Percentiles rank a stretch among this genome's conserved stretches.
Evolutionary conservation across 225 moss, liverwort and hornwort species (phyloP).

Genomic region (Marchantia paleacea): DNA sequence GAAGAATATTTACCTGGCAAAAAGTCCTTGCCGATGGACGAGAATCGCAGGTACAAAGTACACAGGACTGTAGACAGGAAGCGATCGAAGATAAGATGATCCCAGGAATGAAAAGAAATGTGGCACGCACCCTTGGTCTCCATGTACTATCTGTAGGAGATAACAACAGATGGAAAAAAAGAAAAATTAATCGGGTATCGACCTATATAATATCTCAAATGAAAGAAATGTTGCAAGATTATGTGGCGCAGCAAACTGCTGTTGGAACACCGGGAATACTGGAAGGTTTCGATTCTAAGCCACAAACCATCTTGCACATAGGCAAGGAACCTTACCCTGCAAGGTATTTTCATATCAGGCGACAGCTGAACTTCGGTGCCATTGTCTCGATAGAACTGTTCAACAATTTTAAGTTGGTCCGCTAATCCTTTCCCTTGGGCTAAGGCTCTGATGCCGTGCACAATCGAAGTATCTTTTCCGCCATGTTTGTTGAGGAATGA

Average conservation of each 20-base stretch:
- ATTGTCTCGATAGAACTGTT: constrained; percentile 57
- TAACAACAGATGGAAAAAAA: neutral
- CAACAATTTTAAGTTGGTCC: constrained; percentile 51
- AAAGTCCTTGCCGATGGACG: constrained; percentile 87
- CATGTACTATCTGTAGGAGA: constrained; percentile 74
- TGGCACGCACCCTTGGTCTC: constrained; percentile 66
- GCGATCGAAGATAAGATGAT: constrained; percentile 70
- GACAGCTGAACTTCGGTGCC: constrained; percentile 59
- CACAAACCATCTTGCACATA: neutral
- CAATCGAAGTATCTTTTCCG: constrained; percentile 70
- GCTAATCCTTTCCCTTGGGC: constrained; percentile 49
- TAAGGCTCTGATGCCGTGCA: constrained; percentile 65
- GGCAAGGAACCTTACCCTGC: constrained; percentile 47
- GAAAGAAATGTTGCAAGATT: too few species aligned
- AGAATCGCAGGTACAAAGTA: constrained; percentile 93
- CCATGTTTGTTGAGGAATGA: constrained; percentile 89
- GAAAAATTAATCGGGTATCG: too few species aligned
- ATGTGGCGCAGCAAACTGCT: too few species aligned
- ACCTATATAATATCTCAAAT: too few species aligned
- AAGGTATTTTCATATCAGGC: constrained; percentile 67
- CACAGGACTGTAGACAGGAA: constrained; percentile 91
- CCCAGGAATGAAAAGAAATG: constrained; percentile 72
- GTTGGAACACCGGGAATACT: too few species aligned
- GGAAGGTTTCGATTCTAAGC: neutral
- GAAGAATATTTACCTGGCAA: constrained; percentile 53